phyloP scores from a whole-genome alignment of 148 eudicot genomes.

The Gaultheria prostrata region DNA sequence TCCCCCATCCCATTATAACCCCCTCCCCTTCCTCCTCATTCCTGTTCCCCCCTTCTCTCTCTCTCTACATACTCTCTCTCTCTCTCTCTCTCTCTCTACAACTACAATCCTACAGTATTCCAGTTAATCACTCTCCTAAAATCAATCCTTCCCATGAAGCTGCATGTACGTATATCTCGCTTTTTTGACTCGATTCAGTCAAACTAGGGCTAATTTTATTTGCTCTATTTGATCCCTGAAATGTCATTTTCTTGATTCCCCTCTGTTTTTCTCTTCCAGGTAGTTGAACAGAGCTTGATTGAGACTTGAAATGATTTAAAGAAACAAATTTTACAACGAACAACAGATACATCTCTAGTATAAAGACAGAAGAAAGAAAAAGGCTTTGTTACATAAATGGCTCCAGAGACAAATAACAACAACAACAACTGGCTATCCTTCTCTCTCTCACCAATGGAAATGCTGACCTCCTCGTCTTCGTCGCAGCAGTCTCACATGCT shows the following conservation, averaged over 20 bases:
- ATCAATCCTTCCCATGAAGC: neutral
- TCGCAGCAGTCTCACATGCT: constrained; percentile 27
- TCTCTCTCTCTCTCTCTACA: constrained; percentile 10
- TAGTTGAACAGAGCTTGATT: neutral
- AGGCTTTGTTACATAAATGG: constrained; percentile 24
- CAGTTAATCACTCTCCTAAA: neutral
- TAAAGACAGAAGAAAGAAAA: neutral
- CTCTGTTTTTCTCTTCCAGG: neutral
- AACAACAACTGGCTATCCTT: constrained; percentile 49
- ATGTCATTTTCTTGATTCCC: neutral
- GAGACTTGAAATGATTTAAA: constrained; percentile 8
- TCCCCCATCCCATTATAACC: constrained; percentile 56
- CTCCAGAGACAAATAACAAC: constrained; percentile 18
- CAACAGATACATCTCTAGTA: neutral
- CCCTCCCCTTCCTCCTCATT: constrained; percentile 39
- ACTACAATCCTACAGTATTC: neutral
- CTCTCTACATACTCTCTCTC: constrained; percentile 12
- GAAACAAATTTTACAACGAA: neutral
- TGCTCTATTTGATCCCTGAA: neutral
- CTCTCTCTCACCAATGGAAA: constrained; percentile 47
- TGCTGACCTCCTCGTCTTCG: constrained; percentile 28
- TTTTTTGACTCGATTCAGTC: neutral
- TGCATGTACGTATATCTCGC: constrained; percentile 4
- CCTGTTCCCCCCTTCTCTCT: constrained; percentile 5
- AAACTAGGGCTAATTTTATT: neutral